phyloP scores from a whole-genome alignment of 192 early-diverging fungal species.

The Powellomyces hirtus region DNA sequence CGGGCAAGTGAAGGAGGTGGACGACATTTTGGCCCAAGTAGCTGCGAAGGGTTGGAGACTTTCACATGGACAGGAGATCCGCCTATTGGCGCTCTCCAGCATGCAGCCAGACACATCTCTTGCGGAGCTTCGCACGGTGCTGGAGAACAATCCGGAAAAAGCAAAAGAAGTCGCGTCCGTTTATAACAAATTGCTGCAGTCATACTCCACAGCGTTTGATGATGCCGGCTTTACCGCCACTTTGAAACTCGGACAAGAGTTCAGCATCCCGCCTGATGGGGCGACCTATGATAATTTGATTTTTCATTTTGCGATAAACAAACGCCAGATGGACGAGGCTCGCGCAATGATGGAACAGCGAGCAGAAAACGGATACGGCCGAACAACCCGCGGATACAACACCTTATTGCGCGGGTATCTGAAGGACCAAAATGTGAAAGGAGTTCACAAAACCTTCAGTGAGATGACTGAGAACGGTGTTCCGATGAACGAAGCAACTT shows the following conservation, averaged over 20 bases:
- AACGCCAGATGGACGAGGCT: conserved; percentile 3
- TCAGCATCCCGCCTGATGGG: conserved; percentile 14
- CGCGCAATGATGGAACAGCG: background rate
- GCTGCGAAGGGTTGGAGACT: background rate
- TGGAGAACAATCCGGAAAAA: background rate
- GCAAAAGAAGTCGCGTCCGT: background rate
- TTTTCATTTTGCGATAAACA: background rate
- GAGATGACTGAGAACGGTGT: conserved; percentile 11
- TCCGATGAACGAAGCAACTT: conserved; percentile 6
- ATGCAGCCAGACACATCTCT: background rate
- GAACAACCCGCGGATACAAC: conserved; percentile 19
- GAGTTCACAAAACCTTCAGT: background rate
- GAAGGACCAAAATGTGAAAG: background rate
- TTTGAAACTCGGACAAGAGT: background rate
- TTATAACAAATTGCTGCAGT: background rate
- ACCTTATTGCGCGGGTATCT: conserved; percentile 2
- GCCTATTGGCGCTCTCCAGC: background rate
- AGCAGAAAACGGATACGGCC: background rate
- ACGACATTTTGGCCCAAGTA: background rate
- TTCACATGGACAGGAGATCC: background rate
- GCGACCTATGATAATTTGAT: conserved; percentile 18
- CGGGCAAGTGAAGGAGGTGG: conserved; percentile 3
- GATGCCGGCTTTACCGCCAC: background rate
- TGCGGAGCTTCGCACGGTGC: background rate
- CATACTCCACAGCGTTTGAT: background rate